These are phyloP conservation scores for Wickerhamiella alocasiicola DNA, from an alignment of 805 yeast genomes.

Conservation along the genomic window DNA sequence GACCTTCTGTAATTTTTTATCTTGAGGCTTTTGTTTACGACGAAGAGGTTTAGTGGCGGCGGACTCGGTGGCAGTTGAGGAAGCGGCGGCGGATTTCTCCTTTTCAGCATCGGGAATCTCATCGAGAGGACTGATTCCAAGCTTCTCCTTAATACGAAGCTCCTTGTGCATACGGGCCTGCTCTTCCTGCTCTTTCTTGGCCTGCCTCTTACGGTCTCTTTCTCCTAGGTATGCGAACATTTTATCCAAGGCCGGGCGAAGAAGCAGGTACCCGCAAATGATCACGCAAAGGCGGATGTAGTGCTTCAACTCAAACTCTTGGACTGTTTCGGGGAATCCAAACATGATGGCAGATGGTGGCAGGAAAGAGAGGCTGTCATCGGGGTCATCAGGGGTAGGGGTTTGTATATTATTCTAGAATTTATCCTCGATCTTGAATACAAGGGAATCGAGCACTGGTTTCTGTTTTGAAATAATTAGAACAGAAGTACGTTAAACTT, in stretches of 20 bases:
- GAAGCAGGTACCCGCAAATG: conserved; percentile 22
- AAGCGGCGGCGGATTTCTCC: not conserved
- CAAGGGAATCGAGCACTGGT: too few species aligned
- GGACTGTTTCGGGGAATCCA: conserved; percentile 25
- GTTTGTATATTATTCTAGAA: too few species aligned
- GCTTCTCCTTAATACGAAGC: conserved; percentile 21
- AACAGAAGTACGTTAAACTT: too few species aligned
- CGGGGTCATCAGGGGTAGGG: too few species aligned
- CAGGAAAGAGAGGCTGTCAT: too few species aligned
- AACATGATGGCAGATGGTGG: conserved; percentile 20
- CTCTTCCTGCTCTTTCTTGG: conserved; percentile 21
- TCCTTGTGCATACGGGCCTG: conserved; percentile 19
- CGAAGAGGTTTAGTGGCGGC: conserved; percentile 12
- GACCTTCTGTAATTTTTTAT: conserved; percentile 14
- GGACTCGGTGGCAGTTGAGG: conserved; percentile 10
- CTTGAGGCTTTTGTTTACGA: conserved; percentile 13
- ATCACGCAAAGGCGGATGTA: conserved; percentile 25
- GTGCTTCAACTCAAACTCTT: conserved; percentile 23
- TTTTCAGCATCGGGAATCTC: conserved; percentile 10
- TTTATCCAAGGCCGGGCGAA: conserved; percentile 25
- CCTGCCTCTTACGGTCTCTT: conserved; percentile 18
- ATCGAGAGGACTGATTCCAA: conserved; percentile 15
- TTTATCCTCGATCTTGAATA: too few species aligned
- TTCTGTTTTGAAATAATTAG: too few species aligned
- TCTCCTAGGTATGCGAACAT: conserved; percentile 22